Evolutionary conservation across 495 filamentous ascomycete species (phyloP).

Genomic region (Pyrenula aspistea): DNA sequence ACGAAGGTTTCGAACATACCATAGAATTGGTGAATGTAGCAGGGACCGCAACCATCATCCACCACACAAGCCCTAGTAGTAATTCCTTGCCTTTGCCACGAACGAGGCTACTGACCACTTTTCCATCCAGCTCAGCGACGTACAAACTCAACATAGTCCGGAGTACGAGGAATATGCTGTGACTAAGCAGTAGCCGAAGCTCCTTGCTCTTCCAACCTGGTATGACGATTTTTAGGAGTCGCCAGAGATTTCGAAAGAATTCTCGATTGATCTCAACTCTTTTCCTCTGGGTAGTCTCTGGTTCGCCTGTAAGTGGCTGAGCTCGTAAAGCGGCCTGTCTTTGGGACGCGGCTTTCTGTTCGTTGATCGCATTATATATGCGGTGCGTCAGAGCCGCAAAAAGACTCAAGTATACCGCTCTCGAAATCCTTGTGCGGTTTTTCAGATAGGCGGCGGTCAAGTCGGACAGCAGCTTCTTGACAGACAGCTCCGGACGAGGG

Average conservation of each 20-base stretch:
- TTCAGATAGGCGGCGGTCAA: constrained; percentile 66
- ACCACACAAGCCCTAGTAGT: constrained; percentile 81
- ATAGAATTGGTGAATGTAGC: constrained; percentile 99
- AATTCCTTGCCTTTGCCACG: constrained; percentile 88
- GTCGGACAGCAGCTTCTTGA: constrained; percentile 62
- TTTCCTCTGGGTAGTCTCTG: constrained; percentile 46
- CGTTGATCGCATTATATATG: constrained; percentile 78
- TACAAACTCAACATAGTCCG: constrained; percentile 87
- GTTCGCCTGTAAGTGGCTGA: constrained; percentile 41
- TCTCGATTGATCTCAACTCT: constrained; percentile 90
- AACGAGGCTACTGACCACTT: constrained; percentile 80
- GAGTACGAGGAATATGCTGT: constrained; percentile 77
- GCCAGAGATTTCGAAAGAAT: constrained; percentile 78
- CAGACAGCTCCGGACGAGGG: constrained; percentile 50
- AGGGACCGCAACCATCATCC: constrained; percentile 96
- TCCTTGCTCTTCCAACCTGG: constrained; percentile 86
- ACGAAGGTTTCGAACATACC: constrained; percentile 38
- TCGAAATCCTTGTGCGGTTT: constrained; percentile 81
- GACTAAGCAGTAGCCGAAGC: constrained; percentile 69
- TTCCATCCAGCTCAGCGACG: constrained; percentile 90
- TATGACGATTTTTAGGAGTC: constrained; percentile 74
- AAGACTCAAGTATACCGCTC: constrained; percentile 83
- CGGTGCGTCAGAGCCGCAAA: constrained; percentile 80
- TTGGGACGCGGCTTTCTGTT: constrained; percentile 78
- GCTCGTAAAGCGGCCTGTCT: constrained; percentile 54